Evolutionary conservation across 192 early-diverging fungal genomes (phyloP), one percentile per base, ranked within the genome.

Genomic region (Spizellomyces punctatus): DNA sequence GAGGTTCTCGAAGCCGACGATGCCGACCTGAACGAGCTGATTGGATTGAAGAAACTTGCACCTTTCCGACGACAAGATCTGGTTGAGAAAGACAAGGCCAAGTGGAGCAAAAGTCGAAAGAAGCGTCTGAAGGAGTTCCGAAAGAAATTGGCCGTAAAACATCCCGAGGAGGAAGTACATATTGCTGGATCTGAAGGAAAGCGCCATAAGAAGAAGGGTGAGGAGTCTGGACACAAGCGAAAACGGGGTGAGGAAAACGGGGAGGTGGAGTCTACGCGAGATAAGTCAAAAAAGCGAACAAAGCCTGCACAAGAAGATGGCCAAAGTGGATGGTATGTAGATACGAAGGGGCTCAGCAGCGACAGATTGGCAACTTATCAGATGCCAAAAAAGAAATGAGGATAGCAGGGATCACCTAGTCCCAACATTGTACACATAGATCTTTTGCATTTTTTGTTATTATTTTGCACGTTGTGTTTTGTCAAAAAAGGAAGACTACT

Each of bases 1-100:
- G 97, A 99, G 56, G 95, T 99, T 52, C 80, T 99, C 48, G 75
- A 91, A 61, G 95, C 96, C 6, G 94, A 96, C 76, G 94, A 98
- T 72, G 82, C 88, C 50, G 89, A 93, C 58, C 82, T 99, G 69
- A 94, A 95, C 80, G 85, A 93, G 64, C 88, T 91, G 62, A 83
- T 95, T 5, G 89, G 92, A 14, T 82, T 98, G 61, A 96, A 96
- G 80, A 86, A 87, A 71, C 79, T 98, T 46, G 95, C 95, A 17
- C 89, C 96, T 17, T 97, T 91, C 73, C 52, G 84, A 50, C 58
- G 69, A 16, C 64, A 42, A 45, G 62, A 74, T 7, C 44, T 59
- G 8, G 63, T 69, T 16, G 66, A 71, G 21, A 42, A 62, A 58
- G 81, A 82, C 52, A 36, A 45, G 45, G 36, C 57, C 7, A 69